Base-by-base conservation (phyloP, 805 yeast genomes). In the Pichia eremophila region DNA sequence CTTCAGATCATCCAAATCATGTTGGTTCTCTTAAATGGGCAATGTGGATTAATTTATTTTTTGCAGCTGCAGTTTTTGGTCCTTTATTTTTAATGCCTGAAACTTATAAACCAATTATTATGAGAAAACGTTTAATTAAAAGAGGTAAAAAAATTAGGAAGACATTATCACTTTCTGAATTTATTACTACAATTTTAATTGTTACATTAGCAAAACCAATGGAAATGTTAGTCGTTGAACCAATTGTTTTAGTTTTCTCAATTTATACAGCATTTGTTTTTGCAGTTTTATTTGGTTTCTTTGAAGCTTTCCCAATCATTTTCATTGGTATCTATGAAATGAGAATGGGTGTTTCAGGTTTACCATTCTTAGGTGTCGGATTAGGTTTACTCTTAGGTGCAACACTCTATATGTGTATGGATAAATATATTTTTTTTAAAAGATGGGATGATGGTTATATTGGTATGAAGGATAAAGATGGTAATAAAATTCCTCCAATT, bases 271-370 rank as follows among this genome's bases (percentile, higher is more conserved):
- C 90, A 0, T 83, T 84, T 58, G 76, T 84, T 45, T 83, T 83
- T 66, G 88, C 90, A 1, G 88, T 84, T 2, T 66, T 84, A 46
- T 84, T 83, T 54, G 90, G 88, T 0, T 84, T 83, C 70, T 84
- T 84, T 57, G 90, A 83, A 62, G 89, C 89, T 4, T 83, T 71
- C 65, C 89, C 89, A 9, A 77, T 83, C 45, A 83, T 84, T 51
- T 84, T 83, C 67, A 69, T 77, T 58, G 85, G 84, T 35, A 75
- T 72, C 25, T 83, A 84, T 61, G 54, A 52, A 3, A 81, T 83
- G 87, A 59, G 57, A 38, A 50, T 67, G 2, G 90, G 88, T 48
- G 65, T 77, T 12, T 74, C 87, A 1, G 88, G 90, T 14, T 68
- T 84, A 47, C 75, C 89, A 8, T 84, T 84, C 62, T 63, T 84